Base-by-base conservation (phyloP, 805 yeast species). In the Ogataea angusta region DNA sequence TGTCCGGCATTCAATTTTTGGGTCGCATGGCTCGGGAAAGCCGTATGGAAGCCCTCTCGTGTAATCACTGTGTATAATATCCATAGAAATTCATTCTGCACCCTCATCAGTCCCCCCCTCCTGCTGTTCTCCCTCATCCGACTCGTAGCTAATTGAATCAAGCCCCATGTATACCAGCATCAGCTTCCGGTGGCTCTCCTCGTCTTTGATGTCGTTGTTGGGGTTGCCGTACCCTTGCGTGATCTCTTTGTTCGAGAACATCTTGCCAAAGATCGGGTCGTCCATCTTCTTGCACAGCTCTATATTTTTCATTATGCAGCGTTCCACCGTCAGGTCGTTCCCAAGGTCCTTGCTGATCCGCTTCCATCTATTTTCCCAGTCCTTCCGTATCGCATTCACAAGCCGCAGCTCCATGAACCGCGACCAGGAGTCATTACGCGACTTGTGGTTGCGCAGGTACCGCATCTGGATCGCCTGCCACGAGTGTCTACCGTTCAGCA, bases 381-480 rank as follows among this genome's bases (percentile, higher is more conserved):
- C 74, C 19, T 59, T 54, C 16, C 59, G 47, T 24, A 69, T 49
- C 1, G 59, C 59, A 30, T 52, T 51, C 14, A 61, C 45, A 26
- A 69, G 48, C 35, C 54, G 56, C 3, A 53, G 38, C 28, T 57
- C 66, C 57, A 70, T 69, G 22, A 51, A 56, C 24, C 59, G 46
- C 12, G 67, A 54, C 67, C 70, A 64, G 22, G 51, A 49, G 15
- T 53, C 64, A 34, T 60, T 56, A 22, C 71, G 49, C 7, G 63
- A 52, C 41, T 66, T 66, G 40, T 68, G 66, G 27, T 63, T 56
- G 8, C 75, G 57, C 30, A 70, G 53, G 44, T 70, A 70, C 36
- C 73, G 50, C 75, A 70, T 70, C 50, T 70, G 75, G 25, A 70
- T 64, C 2, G 73, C 72, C 48, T 69, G 73, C 73, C 73, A 68